Percentiles rank a stretch among this genome's conserved stretches.
phyloP scores from a whole-genome alignment of 192 early-diverging fungal genomes.

The Piromyces finnis region DNA sequence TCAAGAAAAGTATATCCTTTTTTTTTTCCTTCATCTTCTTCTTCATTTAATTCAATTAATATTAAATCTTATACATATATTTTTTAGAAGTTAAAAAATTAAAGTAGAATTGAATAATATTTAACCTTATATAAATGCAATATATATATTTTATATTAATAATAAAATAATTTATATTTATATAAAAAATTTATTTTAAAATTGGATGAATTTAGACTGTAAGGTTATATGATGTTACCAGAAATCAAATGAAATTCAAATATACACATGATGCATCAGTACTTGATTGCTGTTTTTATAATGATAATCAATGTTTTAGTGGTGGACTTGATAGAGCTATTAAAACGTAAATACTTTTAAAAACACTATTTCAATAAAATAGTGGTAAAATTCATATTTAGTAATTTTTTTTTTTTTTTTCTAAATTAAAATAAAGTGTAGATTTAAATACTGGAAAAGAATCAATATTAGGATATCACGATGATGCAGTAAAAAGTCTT shows the following conservation, averaged over 20 bases:
- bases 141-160: neutral
- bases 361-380: too few relatives aligned
- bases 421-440: too few relatives aligned
- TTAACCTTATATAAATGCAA: neutral
- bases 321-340: conserved; percentile 62
- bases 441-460: conserved; percentile 39
- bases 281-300: conserved; percentile 57
- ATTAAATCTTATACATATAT: too few relatives aligned
- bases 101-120: too few relatives aligned
- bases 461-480: conserved; percentile 54
- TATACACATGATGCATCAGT: conserved; percentile 54
- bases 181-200: neutral
- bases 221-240: conserved; percentile 60
- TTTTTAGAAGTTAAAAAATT: too few relatives aligned
- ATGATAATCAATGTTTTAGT: conserved; percentile 30
- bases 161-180: neutral
- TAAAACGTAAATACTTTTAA: conserved; percentile 18
- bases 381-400: too few relatives aligned
- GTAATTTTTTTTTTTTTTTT: too few relatives aligned
- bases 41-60: too few relatives aligned
- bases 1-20: too few relatives aligned
- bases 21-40: too few relatives aligned
- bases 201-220: conserved; percentile 28
- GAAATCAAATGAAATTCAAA: conserved; percentile 29
- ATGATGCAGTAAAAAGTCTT: conserved; percentile 53